These are phyloP conservation scores for Fonsecaea nubica DNA, from an alignment of 2,329 filamentous ascomycete species.

Conservation along the genomic window DNA sequence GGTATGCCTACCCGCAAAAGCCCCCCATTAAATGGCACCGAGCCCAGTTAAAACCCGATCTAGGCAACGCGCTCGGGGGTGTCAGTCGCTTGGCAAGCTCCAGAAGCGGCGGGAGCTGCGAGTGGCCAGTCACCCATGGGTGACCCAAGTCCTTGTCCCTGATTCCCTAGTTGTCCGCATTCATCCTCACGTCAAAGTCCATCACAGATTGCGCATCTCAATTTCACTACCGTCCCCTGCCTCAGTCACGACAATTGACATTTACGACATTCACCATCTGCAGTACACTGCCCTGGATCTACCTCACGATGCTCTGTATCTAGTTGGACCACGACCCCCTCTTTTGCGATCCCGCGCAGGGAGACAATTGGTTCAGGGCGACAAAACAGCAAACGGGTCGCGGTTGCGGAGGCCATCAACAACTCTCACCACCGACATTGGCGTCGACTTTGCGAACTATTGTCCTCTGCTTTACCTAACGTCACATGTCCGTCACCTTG, in stretches of 20 bases:
- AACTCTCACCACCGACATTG: slow-evolving; percentile 7
- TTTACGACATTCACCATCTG: slow-evolving; percentile 19
- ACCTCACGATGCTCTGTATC: slow-evolving; percentile 12
- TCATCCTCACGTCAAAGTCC: slow-evolving; percentile 3
- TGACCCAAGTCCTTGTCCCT: background rate
- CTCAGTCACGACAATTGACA: slow-evolving; percentile 7
- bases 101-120: slow-evolving; percentile 8
- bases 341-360: slow-evolving; percentile 7
- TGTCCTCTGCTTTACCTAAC: slow-evolving; percentile 16
- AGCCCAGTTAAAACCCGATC: background rate
- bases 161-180: slow-evolving; percentile 4
- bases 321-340: background rate
- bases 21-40: background rate
- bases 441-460: slow-evolving; percentile 1
- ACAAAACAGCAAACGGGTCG: slow-evolving; percentile 27
- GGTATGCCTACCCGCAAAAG: background rate
- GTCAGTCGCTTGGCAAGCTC: slow-evolving; percentile 7
- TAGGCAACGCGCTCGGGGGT: slow-evolving; percentile 1
- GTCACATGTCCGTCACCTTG: slow-evolving; percentile 16
- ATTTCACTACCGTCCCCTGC: slow-evolving; percentile 5
- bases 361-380: slow-evolving; percentile 14
- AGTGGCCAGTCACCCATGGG: background rate
- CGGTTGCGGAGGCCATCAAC: slow-evolving; percentile 31
- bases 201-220: slow-evolving; percentile 16
- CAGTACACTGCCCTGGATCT: background rate